phyloP scores from a whole-genome alignment of 1,284 basidiomycete species.

The Cutaneotrichosporon sp. region DNA sequence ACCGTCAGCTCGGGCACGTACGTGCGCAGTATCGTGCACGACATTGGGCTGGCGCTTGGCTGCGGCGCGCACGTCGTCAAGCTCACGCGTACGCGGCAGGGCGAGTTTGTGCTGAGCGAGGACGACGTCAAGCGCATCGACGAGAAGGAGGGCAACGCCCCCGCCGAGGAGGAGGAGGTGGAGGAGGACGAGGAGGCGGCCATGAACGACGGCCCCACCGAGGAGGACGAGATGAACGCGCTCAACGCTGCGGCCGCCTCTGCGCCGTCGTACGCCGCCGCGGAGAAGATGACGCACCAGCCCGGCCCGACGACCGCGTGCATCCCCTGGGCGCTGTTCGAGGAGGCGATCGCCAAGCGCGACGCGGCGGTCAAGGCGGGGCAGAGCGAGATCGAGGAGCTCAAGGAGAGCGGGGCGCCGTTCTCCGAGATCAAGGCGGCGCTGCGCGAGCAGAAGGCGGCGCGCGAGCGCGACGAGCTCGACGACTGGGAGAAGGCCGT shows the following conservation, averaged over 20 bases:
- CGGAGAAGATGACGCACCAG: conserved; percentile 3
- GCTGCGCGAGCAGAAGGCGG: conserved; percentile 61
- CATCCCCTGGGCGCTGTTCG: conserved; percentile 77
- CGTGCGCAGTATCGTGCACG: conserved; percentile 88
- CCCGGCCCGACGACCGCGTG: conserved; percentile 55
- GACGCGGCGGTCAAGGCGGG: conserved; percentile 49
- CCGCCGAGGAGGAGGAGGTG: conserved; percentile 5
- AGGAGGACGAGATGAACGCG: conserved; percentile 5
- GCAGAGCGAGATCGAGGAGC: conserved; percentile 54
- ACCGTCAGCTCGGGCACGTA: conserved; percentile 96
- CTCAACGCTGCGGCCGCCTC: not conserved
- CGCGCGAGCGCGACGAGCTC: conserved; percentile 33
- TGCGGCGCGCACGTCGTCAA: conserved; percentile 90
- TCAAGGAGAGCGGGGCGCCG: conserved; percentile 53
- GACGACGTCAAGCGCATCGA: conserved; percentile 23
- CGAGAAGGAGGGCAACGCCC: conserved; percentile 24
- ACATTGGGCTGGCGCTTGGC: conserved; percentile 76
- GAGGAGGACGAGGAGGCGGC: conserved; percentile 46
- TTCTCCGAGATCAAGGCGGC: conserved; percentile 35
- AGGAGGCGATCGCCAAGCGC: conserved; percentile 60
- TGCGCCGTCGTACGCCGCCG: conserved; percentile 3
- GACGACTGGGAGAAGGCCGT: conserved; percentile 53
- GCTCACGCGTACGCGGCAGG: conserved; percentile 80
- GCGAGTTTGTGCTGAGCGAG: conserved; percentile 65
- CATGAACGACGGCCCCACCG: no score